Percentiles rank a stretch among this genome's conserved stretches.
These are phyloP conservation scores for Parathielavia appendiculata DNA, from an alignment of 495 filamentous ascomycete species.

Conservation along the genomic window DNA sequence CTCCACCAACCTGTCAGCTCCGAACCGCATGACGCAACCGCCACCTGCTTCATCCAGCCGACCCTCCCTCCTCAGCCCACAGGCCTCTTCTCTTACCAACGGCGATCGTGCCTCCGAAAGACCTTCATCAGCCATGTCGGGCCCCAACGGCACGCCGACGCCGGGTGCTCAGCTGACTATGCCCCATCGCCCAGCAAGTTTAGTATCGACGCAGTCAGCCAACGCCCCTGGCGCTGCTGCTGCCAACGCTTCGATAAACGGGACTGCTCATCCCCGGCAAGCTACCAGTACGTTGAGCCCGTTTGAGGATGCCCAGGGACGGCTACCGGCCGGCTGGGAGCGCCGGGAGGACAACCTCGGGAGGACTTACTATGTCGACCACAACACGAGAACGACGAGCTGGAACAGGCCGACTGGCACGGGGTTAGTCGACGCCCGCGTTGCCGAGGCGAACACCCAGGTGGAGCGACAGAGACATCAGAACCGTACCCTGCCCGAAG, in stretches of 20 bases:
- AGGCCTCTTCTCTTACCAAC: conserved; percentile 34
- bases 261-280: conserved; percentile 31
- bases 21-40: conserved; percentile 31
- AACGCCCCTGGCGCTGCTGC: conserved; percentile 17
- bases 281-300: conserved; percentile 66
- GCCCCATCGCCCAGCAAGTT: conserved; percentile 37
- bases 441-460: conserved; percentile 78
- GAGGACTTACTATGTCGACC: conserved; percentile 98
- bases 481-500: conserved; percentile 91
- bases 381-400: conserved; percentile 94
- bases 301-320: conserved; percentile 91
- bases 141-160: conserved; percentile 34
- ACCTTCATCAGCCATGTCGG: conserved; percentile 45
- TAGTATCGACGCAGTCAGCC: conserved; percentile 24
- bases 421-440: conserved; percentile 73
- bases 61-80: conserved; percentile 38
- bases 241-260: conserved; percentile 29
- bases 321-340: conserved; percentile 92
- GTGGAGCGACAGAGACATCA: conserved; percentile 88
- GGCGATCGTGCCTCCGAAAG: conserved; percentile 34
- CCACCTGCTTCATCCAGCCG: conserved; percentile 34
- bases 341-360: conserved; percentile 92
- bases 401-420: conserved; percentile 82
- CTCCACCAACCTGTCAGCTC: conserved; percentile 70
- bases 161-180: conserved; percentile 30